These are phyloP conservation scores for Serpula lacrymans DNA, from an alignment of 768 basidiomycete species.

Conservation along the genomic window DNA sequence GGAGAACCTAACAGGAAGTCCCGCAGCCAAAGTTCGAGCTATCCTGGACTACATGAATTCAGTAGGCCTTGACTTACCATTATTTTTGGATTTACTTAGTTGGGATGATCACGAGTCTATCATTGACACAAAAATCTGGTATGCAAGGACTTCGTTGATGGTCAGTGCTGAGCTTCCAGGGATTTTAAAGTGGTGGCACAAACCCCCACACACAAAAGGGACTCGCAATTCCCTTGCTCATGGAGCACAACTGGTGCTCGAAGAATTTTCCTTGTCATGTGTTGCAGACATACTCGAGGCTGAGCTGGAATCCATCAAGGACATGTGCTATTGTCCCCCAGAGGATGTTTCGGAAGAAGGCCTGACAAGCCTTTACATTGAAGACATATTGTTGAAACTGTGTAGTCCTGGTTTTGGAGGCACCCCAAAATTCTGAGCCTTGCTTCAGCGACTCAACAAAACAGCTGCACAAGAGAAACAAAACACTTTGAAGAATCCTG, in stretches of 20 bases:
- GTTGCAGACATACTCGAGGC: slow-evolving; percentile 6
- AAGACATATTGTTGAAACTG: slow-evolving; percentile 1
- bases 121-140: slow-evolving; percentile 16
- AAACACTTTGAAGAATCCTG: slow-evolving; percentile 14
- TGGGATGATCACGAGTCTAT: slow-evolving; percentile 26
- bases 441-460: slow-evolving; percentile 6
- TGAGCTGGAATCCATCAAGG: too few species aligned
- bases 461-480: slow-evolving; percentile 6
- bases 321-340: too few species aligned
- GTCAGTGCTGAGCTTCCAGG: slow-evolving; percentile 14
- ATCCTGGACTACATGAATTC: not conserved
- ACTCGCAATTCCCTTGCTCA: slow-evolving; percentile 12
- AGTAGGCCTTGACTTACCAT: slow-evolving; percentile 13
- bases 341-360: slow-evolving; percentile 11
- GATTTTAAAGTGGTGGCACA: slow-evolving; percentile 19
- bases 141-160: slow-evolving; percentile 16
- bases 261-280: slow-evolving; percentile 17
- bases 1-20: too few species aligned
- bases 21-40: too few species aligned
- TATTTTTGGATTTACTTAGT: slow-evolving; percentile 28
- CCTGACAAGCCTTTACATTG: slow-evolving; percentile 11
- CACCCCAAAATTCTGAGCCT: slow-evolving; percentile 9
- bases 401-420: slow-evolving; percentile 3
- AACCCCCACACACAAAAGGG: slow-evolving; percentile 8
- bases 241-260: slow-evolving; percentile 14